Evolutionary conservation across 192 early-diverging fungal genomes (phyloP).

Genomic region (Funneliformis mosseae): DNA sequence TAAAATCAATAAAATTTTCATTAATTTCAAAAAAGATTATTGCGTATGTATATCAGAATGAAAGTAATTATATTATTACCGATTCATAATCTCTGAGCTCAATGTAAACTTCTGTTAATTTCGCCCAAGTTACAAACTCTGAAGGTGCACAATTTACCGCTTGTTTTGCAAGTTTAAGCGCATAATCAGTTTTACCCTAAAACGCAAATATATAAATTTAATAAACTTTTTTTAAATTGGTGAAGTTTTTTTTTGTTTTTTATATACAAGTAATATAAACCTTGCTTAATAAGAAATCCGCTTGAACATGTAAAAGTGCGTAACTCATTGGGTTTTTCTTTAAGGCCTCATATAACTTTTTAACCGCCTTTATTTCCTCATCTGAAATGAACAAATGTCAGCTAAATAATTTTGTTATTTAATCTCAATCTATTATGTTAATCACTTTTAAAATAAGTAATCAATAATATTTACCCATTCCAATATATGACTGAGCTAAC

Average conservation of each 20-base stretch:
- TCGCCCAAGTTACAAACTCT: slow-evolving; percentile 95
- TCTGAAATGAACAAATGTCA: slow-evolving; percentile 48
- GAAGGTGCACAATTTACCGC: slow-evolving; percentile 94
- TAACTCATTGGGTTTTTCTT: slow-evolving; percentile 81
- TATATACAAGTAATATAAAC: slow-evolving; percentile 33
- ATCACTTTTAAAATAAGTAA: background rate
- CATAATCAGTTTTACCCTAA: slow-evolving; percentile 69
- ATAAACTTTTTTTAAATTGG: background rate
- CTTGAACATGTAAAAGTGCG: slow-evolving; percentile 84
- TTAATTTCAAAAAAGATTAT: background rate
- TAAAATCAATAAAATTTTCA: slow-evolving; percentile 5
- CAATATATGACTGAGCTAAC: slow-evolving; percentile 78
- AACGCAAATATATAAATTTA: background rate
- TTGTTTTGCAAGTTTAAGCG: slow-evolving; percentile 86
- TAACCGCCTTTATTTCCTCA: slow-evolving; percentile 92
- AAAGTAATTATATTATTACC: slow-evolving; percentile 45
- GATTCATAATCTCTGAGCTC: slow-evolving; percentile 82
- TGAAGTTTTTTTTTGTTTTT: background rate
- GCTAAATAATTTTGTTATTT: background rate
- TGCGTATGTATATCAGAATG: background rate
- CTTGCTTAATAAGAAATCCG: slow-evolving; percentile 86
- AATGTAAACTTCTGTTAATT: slow-evolving; percentile 92
- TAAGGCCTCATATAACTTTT: slow-evolving; percentile 82
- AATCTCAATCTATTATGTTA: background rate
- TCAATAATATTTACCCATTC: slow-evolving; percentile 41